Evolutionary conservation across 2,329 filamentous ascomycete genomes (phyloP), one percentile per base, ranked within the genome.

Genomic region (Periglandula ipomoeae): DNA sequence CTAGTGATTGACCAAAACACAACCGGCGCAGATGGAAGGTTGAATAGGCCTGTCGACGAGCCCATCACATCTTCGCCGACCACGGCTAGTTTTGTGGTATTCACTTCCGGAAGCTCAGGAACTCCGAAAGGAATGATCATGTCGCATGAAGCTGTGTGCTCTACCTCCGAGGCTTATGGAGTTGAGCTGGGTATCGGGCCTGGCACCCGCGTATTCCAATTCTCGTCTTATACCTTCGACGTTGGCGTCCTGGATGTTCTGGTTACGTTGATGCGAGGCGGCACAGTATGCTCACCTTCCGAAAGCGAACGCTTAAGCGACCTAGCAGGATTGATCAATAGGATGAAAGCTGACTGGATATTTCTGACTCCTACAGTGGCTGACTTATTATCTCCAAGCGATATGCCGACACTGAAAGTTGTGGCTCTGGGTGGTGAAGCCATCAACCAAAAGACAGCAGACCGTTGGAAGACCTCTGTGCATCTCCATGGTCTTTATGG

Each of bases 141-240:
- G 38, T 19, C 22, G 22, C 38, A 40, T 20, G 20, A 11, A 5
- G 30, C 17, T 26, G 32, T 37, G 13, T 13, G 15, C 22, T 23
- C 24, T 7, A 46, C 20, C 19, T n/a, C 24, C 15, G 13, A 20
- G 34, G 13, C 17, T 9, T 32, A 40, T 24, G 38, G 19, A 4
- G 22, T 11, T 40, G 20, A 19, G 13, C 23, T 15, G 22, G 17
- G 10, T 11, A 40, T 7, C 15, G 22, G 20, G 10, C n/a, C 26
- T 9, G 26, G 19, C 17, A 11, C 19, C 17, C 15, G 27, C 11
- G 42, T 34, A 22, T 27, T 55, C 27, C 51, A 56, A 19, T 58
- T 54, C 34, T 49, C 50, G 11, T 51, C 55, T 4, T 55, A 53
- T 30, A 56, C 52, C 1, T 56, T 55, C 19, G 53, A 56, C n/a